Evolutionary conservation across 176 grass and related monocot genomes (phyloP), one percentile per base, ranked within the genome.

Genomic region (Zoysia japonica): DNA sequence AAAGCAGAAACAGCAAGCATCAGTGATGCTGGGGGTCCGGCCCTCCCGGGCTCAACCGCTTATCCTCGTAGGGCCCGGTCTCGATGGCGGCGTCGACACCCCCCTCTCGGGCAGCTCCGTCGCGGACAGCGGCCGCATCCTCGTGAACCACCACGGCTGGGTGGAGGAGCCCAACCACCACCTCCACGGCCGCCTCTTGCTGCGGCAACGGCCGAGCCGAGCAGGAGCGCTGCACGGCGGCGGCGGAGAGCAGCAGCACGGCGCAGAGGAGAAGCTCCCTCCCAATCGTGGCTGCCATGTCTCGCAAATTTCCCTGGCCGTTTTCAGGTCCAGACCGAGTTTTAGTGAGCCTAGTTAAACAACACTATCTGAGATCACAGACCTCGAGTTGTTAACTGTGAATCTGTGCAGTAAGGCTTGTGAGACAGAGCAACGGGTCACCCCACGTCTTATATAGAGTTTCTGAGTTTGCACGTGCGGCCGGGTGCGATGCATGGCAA

Each of bases 11-110:
- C 3, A 14, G 61, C 61, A 37, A 5, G 9, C 17, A 11, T 76
- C 13, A 76, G 74, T 76, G 76, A 66, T 78, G 76, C 37, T 78
- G 76, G 47, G 76, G 76, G 12, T 78, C 76, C 7, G 76, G 76
- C 9, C 76, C 76, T 42, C 61, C 62, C 0, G 76, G 76, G 47
- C 76, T 78, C 47, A 67, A 47, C 47, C 76, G 36, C 47, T 78
- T 78, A 53, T 78, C 47, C 47, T 78, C 76, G 36, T 42, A 42
- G 1, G 76, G 76, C 47, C 12, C 61, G 61, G 4, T 35, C 44
- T 44, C 43, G 20, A 28, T 28, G 28, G 19, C 73, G 70, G 7
- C 69, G 28, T 15, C 69, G 28, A 28, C 28, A 52, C 70, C 38
- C 40, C 46, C 28, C 20, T 64, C 57, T 63, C 3, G n/a, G 35